Evolutionary conservation across 805 yeast species (phyloP).

Genomic region (Martiniozyma abietophila): DNA sequence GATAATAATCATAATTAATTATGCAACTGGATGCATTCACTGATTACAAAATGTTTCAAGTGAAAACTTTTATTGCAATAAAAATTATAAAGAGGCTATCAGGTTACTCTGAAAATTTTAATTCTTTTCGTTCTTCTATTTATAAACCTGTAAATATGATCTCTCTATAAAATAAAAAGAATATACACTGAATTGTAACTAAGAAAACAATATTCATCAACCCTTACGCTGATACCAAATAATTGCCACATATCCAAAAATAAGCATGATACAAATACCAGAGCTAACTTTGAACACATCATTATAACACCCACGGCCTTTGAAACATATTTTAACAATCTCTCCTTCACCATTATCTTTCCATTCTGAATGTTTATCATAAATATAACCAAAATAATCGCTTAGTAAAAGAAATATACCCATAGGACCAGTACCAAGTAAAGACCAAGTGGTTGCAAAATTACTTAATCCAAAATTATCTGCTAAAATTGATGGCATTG

Average conservation of each 20-base stretch:
- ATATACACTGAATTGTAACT: too few relatives aligned
- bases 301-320: slow-evolving; percentile 40
- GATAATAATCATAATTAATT: too few relatives aligned
- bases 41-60: too few relatives aligned
- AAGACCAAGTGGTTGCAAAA: slow-evolving; percentile 71
- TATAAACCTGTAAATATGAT: too few relatives aligned
- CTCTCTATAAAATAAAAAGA: too few relatives aligned
- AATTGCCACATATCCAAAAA: slow-evolving; percentile 19
- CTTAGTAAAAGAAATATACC: slow-evolving; percentile 44
- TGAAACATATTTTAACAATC: slow-evolving; percentile 27
- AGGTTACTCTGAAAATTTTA: too few relatives aligned
- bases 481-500: slow-evolving; percentile 67
- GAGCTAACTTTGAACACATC: slow-evolving; percentile 35
- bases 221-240: too few relatives aligned
- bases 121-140: too few relatives aligned
- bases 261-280: slow-evolving; percentile 23
- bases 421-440: slow-evolving; percentile 63
- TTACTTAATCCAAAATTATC: slow-evolving; percentile 60
- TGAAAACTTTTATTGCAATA: too few relatives aligned
- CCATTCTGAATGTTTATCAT: slow-evolving; percentile 35
- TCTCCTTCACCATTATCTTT: slow-evolving; percentile 29
- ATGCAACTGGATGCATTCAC: too few relatives aligned
- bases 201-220: too few relatives aligned
- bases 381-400: slow-evolving; percentile 43
- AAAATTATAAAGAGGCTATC: too few relatives aligned